A percentile compares a stretch with the other conserved stretches of the same genome.
These are phyloP conservation scores for Cetradonia linearis DNA, from an alignment of 495 filamentous ascomycete species.

Conservation along the genomic window DNA sequence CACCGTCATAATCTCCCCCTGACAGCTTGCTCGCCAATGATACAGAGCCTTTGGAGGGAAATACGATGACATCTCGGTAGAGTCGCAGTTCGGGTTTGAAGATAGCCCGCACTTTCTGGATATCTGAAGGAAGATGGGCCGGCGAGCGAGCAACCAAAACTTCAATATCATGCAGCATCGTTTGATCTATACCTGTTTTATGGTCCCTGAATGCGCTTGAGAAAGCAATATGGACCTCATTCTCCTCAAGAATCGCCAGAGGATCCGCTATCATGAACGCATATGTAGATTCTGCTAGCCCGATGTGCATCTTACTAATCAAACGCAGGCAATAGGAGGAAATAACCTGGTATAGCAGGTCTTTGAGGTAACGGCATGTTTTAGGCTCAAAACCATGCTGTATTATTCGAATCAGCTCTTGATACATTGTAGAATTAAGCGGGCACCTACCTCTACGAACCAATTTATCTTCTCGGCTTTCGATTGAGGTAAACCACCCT, in stretches of 20 bases:
- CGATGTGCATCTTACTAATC: constrained; percentile 57
- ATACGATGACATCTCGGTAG: constrained; percentile 82
- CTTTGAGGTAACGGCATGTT: constrained; percentile 47
- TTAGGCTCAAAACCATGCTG: constrained; percentile 53
- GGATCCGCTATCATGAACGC: constrained; percentile 78
- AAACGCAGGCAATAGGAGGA: constrained; percentile 44
- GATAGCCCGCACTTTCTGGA: constrained; percentile 57
- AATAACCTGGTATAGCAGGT: constrained; percentile 45
- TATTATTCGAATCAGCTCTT: background rate
- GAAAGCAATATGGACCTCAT: constrained; percentile 73
- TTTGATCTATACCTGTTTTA: constrained; percentile 44
- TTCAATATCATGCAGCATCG: constrained; percentile 54
- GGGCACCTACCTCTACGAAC: constrained; percentile 41
- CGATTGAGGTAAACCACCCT: constrained; percentile 44
- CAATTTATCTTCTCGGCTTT: constrained; percentile 42
- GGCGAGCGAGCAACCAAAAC: constrained; percentile 80
- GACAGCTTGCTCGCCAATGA: constrained; percentile 74
- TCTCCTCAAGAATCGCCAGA: constrained; percentile 53
- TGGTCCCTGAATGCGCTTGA: constrained; percentile 55
- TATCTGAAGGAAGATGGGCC: constrained; percentile 69
- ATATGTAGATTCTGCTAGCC: constrained; percentile 63
- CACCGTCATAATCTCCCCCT: constrained; percentile 89
- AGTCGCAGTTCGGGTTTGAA: constrained; percentile 58
- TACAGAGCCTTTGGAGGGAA: constrained; percentile 57
- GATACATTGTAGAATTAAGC: background rate